phyloP scores from a whole-genome alignment of 257 asterid genomes.

The Anisodus tanguticus region DNA sequence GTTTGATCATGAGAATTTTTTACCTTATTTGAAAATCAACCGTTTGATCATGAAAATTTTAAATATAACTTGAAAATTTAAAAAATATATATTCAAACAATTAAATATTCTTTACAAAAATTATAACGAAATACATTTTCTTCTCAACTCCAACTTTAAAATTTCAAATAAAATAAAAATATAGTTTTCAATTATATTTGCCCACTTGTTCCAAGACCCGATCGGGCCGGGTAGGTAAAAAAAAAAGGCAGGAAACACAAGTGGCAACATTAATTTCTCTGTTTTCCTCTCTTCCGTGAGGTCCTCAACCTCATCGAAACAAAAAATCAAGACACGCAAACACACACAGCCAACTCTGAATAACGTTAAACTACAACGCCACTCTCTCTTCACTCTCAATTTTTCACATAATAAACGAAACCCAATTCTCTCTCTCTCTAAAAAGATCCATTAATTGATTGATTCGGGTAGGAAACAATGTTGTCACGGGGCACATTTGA shows the following conservation, averaged over 20 bases:
- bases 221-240: slow-evolving; percentile 13
- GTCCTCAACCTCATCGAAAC: background rate
- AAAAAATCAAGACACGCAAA: background rate
- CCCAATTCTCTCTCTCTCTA: background rate
- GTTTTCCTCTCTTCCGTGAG: background rate
- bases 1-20: too few species aligned
- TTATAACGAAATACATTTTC: too few species aligned
- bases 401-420: background rate
- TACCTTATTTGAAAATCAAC: too few species aligned
- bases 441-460: too few species aligned
- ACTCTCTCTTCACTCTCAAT: background rate
- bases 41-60: too few species aligned
- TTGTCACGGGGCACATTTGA: slow-evolving; percentile 37
- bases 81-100: too few species aligned
- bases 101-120: too few species aligned
- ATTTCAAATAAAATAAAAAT: too few species aligned
- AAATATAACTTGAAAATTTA: too few species aligned
- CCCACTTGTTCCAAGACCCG: background rate
- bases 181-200: too few species aligned
- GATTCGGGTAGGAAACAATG: slow-evolving; percentile 34
- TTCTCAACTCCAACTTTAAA: too few species aligned
- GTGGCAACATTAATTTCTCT: slow-evolving; percentile 11
- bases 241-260: slow-evolving; percentile 1
- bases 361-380: background rate
- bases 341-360: background rate